Evolutionary conservation across 768 basidiomycete genomes (phyloP), one percentile per base, ranked within the genome.

Genomic region (Leccinum disarticulatum): DNA sequence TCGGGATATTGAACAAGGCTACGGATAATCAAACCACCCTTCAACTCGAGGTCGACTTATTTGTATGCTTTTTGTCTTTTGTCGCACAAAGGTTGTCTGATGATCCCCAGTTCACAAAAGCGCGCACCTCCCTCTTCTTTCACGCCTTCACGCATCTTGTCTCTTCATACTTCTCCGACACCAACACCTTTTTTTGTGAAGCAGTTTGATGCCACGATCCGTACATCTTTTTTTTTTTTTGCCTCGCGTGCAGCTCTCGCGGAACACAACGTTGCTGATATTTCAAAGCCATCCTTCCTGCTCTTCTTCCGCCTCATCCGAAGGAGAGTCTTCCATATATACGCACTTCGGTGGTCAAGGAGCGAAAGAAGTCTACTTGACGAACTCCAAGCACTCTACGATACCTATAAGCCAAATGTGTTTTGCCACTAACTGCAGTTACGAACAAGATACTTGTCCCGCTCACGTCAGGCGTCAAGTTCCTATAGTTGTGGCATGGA

Each of bases 271-370:
- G 76, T 82, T 54, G 68, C 78, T 28, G 79, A 76, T 61, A 82
- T 91, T 58, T 88, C 90, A 35, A 74, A 76, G 31, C 76, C 83
- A 33, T 83, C 87, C 11, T 82, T 51, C 87, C 91, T 27, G 87
- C 90, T 13, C 84, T 95, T 27, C 75, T 58, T 73, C 78, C 11
- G 87, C 88, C 41, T 84, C 85, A 35, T 68, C 75, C 50, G 72
- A 80, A 19, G 83, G 84, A 50, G 82, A 87, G 48, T 87, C 85
- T 55, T 90, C 83, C 51, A 77, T 98, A 67, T 98, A 90, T 76
- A 95, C 93, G 54, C 79, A 98, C 47, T 98, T 99, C 71, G 96
- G 96, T 54, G 97, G 97, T 14, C 97, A 99, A 76, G 97, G 97
- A 59, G 93, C 90, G 61, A 98, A 98, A 75, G 97, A 98, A 71